These are phyloP conservation scores for Irpex rosettiformis DNA, from an alignment of 1,284 basidiomycete genomes.

Conservation along the genomic window DNA sequence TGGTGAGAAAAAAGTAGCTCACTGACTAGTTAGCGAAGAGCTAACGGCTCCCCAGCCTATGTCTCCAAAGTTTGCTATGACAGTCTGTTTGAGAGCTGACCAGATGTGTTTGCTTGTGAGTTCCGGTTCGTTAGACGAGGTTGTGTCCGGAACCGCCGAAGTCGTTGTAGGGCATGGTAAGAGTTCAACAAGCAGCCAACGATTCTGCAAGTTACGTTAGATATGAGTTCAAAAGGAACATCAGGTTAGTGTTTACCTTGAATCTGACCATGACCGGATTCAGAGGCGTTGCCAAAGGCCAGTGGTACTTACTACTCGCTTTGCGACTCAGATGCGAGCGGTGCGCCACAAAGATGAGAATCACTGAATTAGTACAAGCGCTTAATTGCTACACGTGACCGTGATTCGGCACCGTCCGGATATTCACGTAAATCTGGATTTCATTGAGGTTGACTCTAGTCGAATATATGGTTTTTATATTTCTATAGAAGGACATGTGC, in stretches of 20 bases:
- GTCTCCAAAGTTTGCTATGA: constrained; percentile 74
- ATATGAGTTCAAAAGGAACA: background rate
- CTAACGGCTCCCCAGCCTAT: constrained; percentile 77
- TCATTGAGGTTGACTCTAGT: too few relatives aligned
- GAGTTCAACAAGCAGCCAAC: constrained; percentile 77
- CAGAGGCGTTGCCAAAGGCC: background rate
- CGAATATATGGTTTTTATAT: too few relatives aligned
- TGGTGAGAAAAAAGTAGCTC: background rate
- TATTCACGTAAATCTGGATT: background rate
- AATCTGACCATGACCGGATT: constrained; percentile 50
- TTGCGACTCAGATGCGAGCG: too few relatives aligned
- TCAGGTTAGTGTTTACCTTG: constrained; percentile 41
- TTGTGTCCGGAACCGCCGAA: constrained; percentile 6
- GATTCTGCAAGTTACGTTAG: constrained; percentile 49
- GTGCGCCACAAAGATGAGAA: background rate
- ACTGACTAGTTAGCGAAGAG: constrained; percentile 59
- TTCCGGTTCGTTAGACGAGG: constrained; percentile 8
- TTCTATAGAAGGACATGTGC: background rate
- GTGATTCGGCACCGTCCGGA: background rate
- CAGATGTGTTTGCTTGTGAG: constrained; percentile 62
- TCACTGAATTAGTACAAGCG: background rate
- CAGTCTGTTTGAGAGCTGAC: constrained; percentile 57
- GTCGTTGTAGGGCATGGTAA: constrained; percentile 38
- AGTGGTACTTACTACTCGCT: background rate
- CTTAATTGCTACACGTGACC: background rate